phyloP scores from a whole-genome alignment of 192 early-diverging fungal species.

The Coemansia sp. region DNA sequence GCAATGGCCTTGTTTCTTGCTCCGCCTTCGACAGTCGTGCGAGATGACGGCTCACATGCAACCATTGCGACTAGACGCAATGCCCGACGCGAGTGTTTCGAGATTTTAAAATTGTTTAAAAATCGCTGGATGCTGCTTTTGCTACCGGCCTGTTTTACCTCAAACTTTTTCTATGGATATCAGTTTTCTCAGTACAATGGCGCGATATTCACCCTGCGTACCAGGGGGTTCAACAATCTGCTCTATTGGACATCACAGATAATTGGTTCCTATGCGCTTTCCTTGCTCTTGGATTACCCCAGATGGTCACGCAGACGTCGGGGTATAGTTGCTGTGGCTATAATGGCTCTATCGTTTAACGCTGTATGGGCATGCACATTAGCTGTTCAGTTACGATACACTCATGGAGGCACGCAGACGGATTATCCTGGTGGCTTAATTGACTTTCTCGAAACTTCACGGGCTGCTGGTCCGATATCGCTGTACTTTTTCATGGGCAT shows the following conservation, averaged over 20 bases:
- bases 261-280: constrained; percentile 61
- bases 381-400: constrained; percentile 57
- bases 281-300: constrained; percentile 58
- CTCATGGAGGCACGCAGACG: constrained; percentile 16
- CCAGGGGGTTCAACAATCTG: constrained; percentile 70
- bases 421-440: constrained; percentile 29
- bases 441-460: constrained; percentile 29
- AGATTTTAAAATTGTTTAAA: constrained; percentile 57
- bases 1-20: constrained; percentile 56
- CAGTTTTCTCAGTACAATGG: constrained; percentile 59
- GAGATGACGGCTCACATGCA: constrained; percentile 66
- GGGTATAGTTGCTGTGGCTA: constrained; percentile 52
- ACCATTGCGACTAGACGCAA: constrained; percentile 56
- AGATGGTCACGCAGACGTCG: constrained; percentile 57
- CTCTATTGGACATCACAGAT: constrained; percentile 79
- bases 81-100: constrained; percentile 56
- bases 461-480: constrained; percentile 57
- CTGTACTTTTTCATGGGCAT: constrained; percentile 74
- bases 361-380: constrained; percentile 60
- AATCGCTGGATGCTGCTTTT: constrained; percentile 69
- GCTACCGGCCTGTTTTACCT: constrained; percentile 67
- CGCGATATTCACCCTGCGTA: constrained; percentile 66
- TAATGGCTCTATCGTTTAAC: constrained; percentile 40
- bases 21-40: constrained; percentile 58
- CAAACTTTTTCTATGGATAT: constrained; percentile 80